A percentile compares a stretch with the other conserved stretches of the same genome.
phyloP scores from a whole-genome alignment of 2,329 filamentous ascomycete species.

The Colletotrichum chrysophilum region DNA sequence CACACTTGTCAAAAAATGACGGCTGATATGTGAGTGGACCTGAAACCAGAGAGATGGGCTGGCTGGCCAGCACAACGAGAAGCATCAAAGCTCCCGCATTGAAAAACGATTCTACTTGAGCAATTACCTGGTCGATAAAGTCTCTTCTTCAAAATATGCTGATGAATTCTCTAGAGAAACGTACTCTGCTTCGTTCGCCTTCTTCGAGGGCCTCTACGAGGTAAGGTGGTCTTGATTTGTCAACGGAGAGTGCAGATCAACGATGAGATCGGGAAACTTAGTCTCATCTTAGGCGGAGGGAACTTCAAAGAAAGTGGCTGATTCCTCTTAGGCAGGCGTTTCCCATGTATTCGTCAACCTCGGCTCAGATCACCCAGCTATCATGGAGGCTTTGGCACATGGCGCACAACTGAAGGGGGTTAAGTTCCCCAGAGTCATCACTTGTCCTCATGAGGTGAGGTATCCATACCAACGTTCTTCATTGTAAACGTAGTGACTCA shows the following conservation, averaged over 20 bases:
- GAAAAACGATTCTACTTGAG: not conserved
- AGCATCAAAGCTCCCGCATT: not conserved
- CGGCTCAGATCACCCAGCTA: conserved; percentile 69
- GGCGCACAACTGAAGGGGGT: conserved; percentile 67
- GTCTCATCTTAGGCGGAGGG: not conserved
- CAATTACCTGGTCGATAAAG: not conserved
- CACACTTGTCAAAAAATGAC: not conserved
- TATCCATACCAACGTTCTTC: not conserved
- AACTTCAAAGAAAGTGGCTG: not conserved
- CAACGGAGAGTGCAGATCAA: not conserved
- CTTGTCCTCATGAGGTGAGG: conserved; percentile 73
- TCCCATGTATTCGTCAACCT: conserved; percentile 67
- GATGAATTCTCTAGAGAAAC: conserved; percentile 33
- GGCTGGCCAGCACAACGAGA: not conserved
- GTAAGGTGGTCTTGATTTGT: not conserved
- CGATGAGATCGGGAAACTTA: not conserved
- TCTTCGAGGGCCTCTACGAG: conserved; percentile 83
- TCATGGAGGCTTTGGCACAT: conserved; percentile 77
- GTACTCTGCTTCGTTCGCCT: conserved; percentile 81
- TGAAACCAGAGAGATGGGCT: not conserved
- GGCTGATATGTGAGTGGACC: not conserved
- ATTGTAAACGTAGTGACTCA: not conserved
- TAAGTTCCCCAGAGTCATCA: conserved; percentile 71
- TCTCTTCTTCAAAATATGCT: not conserved
- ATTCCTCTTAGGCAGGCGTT: conserved; percentile 49